A percentile compares a stretch with the other conserved stretches of the same genome.
These are phyloP conservation scores for Neospermospora avenae DNA, from an alignment of 2,329 filamentous ascomycete species.

Conservation along the genomic window DNA sequence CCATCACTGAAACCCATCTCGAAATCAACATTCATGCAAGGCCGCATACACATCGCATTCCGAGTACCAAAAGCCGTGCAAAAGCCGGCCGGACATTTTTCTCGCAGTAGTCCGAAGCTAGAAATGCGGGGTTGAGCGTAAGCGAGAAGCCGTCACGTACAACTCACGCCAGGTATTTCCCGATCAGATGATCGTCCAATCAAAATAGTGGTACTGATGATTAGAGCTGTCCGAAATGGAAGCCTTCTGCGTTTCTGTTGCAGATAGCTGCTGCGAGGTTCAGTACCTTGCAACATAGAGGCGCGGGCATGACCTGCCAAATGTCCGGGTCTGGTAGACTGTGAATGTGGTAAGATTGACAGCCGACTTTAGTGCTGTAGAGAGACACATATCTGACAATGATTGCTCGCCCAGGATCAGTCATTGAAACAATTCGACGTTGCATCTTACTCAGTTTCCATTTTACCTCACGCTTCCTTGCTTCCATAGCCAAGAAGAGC, in stretches of 20 bases:
- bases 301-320: not conserved
- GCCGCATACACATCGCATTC: too few species aligned
- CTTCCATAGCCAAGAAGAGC: not conserved
- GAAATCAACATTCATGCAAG: too few species aligned
- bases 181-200: not conserved
- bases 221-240: not conserved
- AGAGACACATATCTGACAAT: too few species aligned
- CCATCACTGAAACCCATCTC: too few species aligned
- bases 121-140: not conserved
- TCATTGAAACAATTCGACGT: not conserved
- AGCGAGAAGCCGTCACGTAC: not conserved
- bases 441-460: not conserved
- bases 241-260: not conserved
- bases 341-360: not conserved
- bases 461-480: not conserved
- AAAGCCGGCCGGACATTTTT: not conserved
- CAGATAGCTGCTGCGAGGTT: not conserved
- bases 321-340: not conserved
- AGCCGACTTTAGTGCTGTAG: not conserved
- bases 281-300: not conserved
- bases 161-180: too few species aligned
- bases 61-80: not conserved
- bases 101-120: not conserved
- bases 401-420: too few species aligned
- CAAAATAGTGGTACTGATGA: not conserved